Evolutionary conservation across 192 early-diverging fungal genomes (phyloP).

Genomic region (Backusella australiensis): DNA sequence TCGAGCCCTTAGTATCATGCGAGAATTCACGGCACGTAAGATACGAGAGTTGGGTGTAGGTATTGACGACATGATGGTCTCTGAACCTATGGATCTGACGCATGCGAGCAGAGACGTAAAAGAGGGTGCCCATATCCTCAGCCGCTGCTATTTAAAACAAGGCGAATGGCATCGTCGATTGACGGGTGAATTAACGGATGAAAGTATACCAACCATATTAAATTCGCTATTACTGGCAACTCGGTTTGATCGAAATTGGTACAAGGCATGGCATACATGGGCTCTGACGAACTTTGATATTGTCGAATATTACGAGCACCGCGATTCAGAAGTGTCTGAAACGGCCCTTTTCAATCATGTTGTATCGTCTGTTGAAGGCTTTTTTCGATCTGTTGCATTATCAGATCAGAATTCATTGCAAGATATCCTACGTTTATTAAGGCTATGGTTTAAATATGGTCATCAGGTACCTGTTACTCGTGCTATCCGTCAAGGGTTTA

Average conservation of each 20-base stretch:
- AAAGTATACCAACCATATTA: conserved; percentile 69
- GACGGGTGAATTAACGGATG: conserved; percentile 45
- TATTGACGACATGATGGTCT: conserved; percentile 44
- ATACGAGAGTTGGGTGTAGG: conserved; percentile 65
- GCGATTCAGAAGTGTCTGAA: conserved; percentile 28
- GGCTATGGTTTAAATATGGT: conserved; percentile 95
- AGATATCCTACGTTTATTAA: conserved; percentile 89
- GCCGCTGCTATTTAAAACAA: conserved; percentile 89
- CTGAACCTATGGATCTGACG: conserved; percentile 41
- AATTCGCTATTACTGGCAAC: conserved; percentile 82
- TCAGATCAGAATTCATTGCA: conserved; percentile 84
- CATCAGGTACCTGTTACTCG: conserved; percentile 78
- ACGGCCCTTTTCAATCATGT: conserved; percentile 61
- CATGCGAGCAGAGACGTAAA: conserved; percentile 37
- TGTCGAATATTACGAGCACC: conserved; percentile 69
- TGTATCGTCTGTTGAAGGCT: conserved; percentile 91
- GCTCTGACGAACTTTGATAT: conserved; percentile 92
- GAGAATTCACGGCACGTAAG: conserved; percentile 76
- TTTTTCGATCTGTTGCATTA: conserved; percentile 89
- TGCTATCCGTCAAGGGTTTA: conserved; percentile 79
- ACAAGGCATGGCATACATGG: conserved; percentile 98
- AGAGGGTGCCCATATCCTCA: conserved; percentile 55
- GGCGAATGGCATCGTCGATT: conserved; percentile 88
- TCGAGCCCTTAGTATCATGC: conserved; percentile 71
- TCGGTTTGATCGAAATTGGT: conserved; percentile 87